These are phyloP conservation scores for Talaromyces amestolkiae DNA, from an alignment of 2,329 filamentous ascomycete species.

Conservation along the genomic window DNA sequence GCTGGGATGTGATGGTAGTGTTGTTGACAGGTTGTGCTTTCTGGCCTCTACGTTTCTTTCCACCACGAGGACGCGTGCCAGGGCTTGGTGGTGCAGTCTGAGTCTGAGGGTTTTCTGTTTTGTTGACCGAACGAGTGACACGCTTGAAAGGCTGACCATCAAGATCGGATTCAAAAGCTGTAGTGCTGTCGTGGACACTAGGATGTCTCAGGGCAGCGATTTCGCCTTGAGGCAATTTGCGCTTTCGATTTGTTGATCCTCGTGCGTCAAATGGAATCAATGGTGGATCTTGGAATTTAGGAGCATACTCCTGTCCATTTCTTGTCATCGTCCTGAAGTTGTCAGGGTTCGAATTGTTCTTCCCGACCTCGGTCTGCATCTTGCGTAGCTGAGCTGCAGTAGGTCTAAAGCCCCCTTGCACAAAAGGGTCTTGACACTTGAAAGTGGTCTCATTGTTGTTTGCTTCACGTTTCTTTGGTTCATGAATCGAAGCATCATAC, in stretches of 20 bases:
- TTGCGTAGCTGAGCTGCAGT: conserved; percentile 43
- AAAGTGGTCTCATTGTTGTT: conserved; percentile 39
- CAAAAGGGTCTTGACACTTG: conserved; percentile 57
- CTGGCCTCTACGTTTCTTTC: conserved; percentile 13
- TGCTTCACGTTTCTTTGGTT: conserved; percentile 16
- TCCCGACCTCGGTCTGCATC: conserved; percentile 36
- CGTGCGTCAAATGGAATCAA: conserved; percentile 29
- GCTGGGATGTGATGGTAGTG: not conserved
- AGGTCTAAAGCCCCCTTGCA: conserved; percentile 50
- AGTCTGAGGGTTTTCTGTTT: conserved; percentile 23
- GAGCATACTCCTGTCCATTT: conserved; percentile 37
- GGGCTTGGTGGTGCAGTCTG: conserved; percentile 24
- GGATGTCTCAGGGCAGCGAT: conserved; percentile 26
- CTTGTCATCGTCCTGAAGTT: conserved; percentile 40
- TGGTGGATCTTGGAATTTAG: conserved; percentile 36
- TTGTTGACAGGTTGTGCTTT: conserved; percentile 1
- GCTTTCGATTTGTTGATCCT: conserved; percentile 33
- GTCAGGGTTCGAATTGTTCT: conserved; percentile 42
- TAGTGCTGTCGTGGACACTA: conserved; percentile 27
- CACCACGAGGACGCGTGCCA: conserved; percentile 10
- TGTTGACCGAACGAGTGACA: conserved; percentile 31
- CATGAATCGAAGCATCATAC: conserved; percentile 44
- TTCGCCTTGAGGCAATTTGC: conserved; percentile 38
- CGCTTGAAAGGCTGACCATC: conserved; percentile 32
- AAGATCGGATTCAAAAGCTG: conserved; percentile 29